phyloP scores from a whole-genome alignment of 225 moss, liverwort and hornwort species.

The Ulota crispa region DNA sequence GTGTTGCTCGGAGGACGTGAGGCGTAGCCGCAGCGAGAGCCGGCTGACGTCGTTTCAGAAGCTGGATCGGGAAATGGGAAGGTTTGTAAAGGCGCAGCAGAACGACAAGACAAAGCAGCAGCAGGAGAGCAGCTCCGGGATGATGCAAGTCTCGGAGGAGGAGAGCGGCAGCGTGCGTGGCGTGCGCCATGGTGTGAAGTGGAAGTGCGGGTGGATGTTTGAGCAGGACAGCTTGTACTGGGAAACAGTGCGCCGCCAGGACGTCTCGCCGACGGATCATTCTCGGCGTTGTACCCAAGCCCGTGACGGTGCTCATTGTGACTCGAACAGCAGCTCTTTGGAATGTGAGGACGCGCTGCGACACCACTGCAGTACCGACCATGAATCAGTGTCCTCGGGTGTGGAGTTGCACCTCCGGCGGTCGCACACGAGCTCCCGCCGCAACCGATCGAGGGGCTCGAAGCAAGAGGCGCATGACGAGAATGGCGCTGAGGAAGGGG shows the following conservation, averaged over 20 bases:
- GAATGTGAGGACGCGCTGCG: conserved; percentile 20
- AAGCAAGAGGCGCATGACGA: neutral
- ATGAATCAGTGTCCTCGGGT: conserved; percentile 32
- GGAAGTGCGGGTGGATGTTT: conserved; percentile 61
- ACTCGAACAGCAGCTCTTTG: conserved; percentile 24
- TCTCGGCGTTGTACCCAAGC: neutral
- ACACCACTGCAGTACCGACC: conserved; percentile 23
- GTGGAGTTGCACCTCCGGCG: conserved; percentile 35
- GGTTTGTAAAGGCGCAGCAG: conserved; percentile 36
- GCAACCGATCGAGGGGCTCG: neutral
- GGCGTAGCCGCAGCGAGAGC: neutral
- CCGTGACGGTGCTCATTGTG: neutral
- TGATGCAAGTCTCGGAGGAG: conserved; percentile 38
- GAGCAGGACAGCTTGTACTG: conserved; percentile 64
- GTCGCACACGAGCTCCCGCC: conserved; percentile 2
- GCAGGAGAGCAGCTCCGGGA: neutral
- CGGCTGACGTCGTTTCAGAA: conserved; percentile 51
- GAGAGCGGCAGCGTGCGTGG: conserved; percentile 48
- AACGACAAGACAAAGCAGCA: neutral
- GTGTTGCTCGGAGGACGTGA: conserved; percentile 24
- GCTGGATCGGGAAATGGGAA: conserved; percentile 58
- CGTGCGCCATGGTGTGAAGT: conserved; percentile 59
- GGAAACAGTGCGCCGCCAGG: conserved; percentile 52
- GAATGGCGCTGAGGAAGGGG: neutral
- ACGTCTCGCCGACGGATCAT: conserved; percentile 3